Conservation (phyloP, 495 filamentous ascomycete genomes). For the Thermothielavioides terrestris region DNA sequence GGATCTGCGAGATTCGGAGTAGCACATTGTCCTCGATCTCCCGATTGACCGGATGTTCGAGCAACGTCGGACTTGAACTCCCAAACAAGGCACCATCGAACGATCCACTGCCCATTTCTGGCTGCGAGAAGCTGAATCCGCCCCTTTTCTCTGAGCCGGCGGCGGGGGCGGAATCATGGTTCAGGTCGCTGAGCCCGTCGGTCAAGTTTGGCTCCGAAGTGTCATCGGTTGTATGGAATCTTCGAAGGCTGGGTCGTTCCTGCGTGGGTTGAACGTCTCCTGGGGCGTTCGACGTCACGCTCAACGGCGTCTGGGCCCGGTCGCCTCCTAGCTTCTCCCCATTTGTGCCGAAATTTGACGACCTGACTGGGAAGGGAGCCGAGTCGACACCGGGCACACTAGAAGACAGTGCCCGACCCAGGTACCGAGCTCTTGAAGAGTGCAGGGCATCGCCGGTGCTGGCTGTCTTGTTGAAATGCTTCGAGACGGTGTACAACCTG, state of each 20-base stretch:
- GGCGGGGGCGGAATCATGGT: not conserved
- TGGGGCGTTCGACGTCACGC: not conserved
- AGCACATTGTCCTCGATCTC: not conserved
- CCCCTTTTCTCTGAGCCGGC: not conserved
- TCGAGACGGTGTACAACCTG: constrained; percentile 7
- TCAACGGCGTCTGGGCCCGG: not conserved
- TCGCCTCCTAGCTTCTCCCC: not conserved
- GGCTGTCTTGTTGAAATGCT: constrained; percentile 14
- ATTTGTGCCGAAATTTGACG: not conserved
- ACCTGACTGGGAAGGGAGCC: too few species aligned
- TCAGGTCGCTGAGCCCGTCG: not conserved
- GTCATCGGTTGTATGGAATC: not conserved
- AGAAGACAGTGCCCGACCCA: not conserved
- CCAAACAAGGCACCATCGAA: not conserved
- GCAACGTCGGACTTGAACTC: constrained; percentile 4
- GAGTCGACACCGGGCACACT: not conserved
- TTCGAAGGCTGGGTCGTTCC: not conserved
- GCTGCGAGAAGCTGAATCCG: not conserved
- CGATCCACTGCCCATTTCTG: not conserved
- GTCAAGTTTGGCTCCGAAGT: not conserved
- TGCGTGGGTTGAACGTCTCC: not conserved
- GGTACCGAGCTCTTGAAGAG: not conserved
- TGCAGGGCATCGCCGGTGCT: constrained; percentile 1
- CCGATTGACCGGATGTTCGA: not conserved
- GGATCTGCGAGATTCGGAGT: not conserved